Conservation (phyloP, 306 rosid species). For the Parietaria judaica region DNA sequence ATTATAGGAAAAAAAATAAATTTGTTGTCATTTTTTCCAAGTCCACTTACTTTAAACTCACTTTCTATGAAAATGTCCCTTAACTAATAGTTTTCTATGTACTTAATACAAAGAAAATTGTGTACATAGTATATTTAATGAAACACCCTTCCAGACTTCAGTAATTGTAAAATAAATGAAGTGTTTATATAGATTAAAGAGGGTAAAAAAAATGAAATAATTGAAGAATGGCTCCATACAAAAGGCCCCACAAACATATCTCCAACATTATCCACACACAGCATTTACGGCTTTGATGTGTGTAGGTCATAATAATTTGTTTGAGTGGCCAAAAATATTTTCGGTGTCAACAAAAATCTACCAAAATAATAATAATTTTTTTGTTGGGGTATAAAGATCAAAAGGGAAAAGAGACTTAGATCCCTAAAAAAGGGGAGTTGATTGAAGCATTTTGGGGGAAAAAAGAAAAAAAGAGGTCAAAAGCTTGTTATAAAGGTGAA, state of each 20-base stretch:
- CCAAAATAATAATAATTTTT: background rate
- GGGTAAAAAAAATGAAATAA: background rate
- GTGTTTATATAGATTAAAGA: background rate
- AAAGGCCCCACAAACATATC: background rate
- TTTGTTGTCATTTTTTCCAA: too few relatives aligned
- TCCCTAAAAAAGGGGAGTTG: background rate
- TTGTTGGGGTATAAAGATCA: background rate
- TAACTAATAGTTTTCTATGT: too few relatives aligned
- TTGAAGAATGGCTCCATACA: background rate
- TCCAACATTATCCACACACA: conserved; percentile 1
- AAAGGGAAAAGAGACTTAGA: background rate
- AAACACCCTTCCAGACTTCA: too few relatives aligned
- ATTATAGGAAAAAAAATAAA: too few relatives aligned
- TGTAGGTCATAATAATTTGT: background rate
- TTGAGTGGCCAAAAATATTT: background rate
- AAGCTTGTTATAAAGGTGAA: background rate
- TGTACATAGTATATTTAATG: too few relatives aligned
- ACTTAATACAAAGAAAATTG: too few relatives aligned
- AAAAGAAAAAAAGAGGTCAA: background rate
- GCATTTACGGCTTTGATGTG: background rate
- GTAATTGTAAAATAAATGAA: too few relatives aligned
- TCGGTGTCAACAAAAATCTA: background rate
- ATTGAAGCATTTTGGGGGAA: too few relatives aligned
- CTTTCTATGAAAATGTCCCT: too few relatives aligned
- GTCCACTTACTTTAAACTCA: too few relatives aligned